A percentile compares a stretch with the other conserved stretches of the same genome.
Evolutionary conservation across 2,329 filamentous ascomycete genomes (phyloP).

Genomic region (Aureobasidium sp.): DNA sequence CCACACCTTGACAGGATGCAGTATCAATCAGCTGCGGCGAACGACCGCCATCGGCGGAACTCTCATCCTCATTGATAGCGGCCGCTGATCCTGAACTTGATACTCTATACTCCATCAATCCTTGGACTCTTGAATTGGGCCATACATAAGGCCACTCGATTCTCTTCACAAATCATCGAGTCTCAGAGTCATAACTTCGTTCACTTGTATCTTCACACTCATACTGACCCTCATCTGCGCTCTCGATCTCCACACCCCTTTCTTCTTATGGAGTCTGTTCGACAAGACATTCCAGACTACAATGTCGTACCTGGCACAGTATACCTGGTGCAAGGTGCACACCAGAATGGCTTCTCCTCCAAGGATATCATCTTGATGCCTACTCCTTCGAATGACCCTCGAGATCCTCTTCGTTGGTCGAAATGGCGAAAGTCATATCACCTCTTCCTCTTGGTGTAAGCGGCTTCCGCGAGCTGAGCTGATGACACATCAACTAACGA

Average conservation of each 20-base stretch:
- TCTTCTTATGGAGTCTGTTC: background rate
- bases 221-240: background rate
- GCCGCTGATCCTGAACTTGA: background rate
- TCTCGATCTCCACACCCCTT: background rate
- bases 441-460: slow-evolving; percentile 12
- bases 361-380: slow-evolving; percentile 15
- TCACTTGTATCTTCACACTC: background rate
- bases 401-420: slow-evolving; percentile 15
- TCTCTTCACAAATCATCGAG: background rate
- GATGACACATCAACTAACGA: background rate
- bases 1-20: background rate
- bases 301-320: slow-evolving; percentile 14
- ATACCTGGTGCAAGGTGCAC: slow-evolving; percentile 11
- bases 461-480: background rate
- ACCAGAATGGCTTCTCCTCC: background rate
- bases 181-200: too few species aligned
- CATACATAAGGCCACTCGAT: background rate
- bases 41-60: background rate
- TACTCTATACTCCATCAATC: too few species aligned
- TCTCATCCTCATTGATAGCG: background rate
- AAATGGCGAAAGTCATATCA: slow-evolving; percentile 15
- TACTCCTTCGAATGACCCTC: slow-evolving; percentile 13
- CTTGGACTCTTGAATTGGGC: background rate
- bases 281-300: slow-evolving; percentile 10
- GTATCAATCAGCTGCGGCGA: background rate